Evolutionary conservation across 352 stramenopile species (phyloP), one percentile per base, ranked within the genome.

Genomic region (Pythium insidiosum): DNA sequence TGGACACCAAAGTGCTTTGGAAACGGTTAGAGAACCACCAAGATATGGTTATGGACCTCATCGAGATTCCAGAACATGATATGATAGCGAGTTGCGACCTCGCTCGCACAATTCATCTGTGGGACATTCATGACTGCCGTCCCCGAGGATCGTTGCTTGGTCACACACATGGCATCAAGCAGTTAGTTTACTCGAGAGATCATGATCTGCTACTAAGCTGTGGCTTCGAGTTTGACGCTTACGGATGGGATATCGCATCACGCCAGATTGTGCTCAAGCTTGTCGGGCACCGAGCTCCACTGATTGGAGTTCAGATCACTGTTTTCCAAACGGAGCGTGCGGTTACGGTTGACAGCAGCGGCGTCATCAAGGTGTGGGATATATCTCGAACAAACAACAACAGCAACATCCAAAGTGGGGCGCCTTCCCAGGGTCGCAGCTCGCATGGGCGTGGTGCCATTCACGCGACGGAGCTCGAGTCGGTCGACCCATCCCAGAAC

Each of bases 301-400:
- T 94, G 20, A 47, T 93, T 40, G 75, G 74, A 2, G 42, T 95
- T 1, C 73, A 86, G 31, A 54, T 95, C 5, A 64, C 73, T 1
- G 50, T 70, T 1, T 84, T 90, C 41, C 73, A 89, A 35, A 88
- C 66, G 6, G 80, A 90, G 46, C 65, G 75, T n/a, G 84, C 82
- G 2, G 65, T 94, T n/a, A 94, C 79, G 0, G 76, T 57, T 2
- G 84, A 94, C 43, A 53, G 54, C 10, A 66, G 64, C 16, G 84
- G 82, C 0, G 61, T 90, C 1, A 78, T 93, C 49, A 91, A 90
- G 33, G 59, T 92, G n/a, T 95, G 84, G 84, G 76, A 91, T 31
- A 85, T 95, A 34, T 70, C 63, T 1, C 59, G 78, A 37, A 35
- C 19, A 10, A 19, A 16, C 28, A 12, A 22, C 26, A 28, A 23